Percentiles rank a stretch among this genome's conserved stretches.
Evolutionary conservation across 805 yeast species (phyloP).

Genomic region (Metschnikowia peoriensis): DNA sequence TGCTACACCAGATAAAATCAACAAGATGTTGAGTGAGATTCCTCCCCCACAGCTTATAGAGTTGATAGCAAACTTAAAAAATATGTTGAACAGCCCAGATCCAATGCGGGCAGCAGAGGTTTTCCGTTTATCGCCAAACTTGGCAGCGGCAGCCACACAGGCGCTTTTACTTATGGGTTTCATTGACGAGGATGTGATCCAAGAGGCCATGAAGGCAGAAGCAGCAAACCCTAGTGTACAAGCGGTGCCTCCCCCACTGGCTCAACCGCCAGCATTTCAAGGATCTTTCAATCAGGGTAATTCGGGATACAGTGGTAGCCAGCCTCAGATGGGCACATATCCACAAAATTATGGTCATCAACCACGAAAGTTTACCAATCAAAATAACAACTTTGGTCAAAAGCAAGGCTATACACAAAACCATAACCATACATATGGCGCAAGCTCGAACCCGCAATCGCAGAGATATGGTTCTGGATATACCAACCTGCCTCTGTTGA

Average conservation of each 20-base stretch:
- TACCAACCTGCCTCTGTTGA: conserved; percentile 6
- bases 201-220: conserved; percentile 46
- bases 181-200: conserved; percentile 66
- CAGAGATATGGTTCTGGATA: conserved; percentile 1
- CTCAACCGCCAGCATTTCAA: conserved; percentile 3
- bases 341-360: conserved; percentile 8
- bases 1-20: conserved; percentile 54
- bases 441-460: background rate
- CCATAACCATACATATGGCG: conserved; percentile 4
- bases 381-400: conserved; percentile 5
- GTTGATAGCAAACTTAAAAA: conserved; percentile 63
- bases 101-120: conserved; percentile 52
- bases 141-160: conserved; percentile 70
- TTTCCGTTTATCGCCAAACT: conserved; percentile 50
- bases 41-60: conserved; percentile 74
- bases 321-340: background rate
- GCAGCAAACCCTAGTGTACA: conserved; percentile 9
- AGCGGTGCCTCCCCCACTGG: conserved; percentile 19
- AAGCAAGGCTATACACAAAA: conserved; percentile 15
- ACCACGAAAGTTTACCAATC: background rate
- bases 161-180: conserved; percentile 76
- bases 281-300: conserved; percentile 1
- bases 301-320: background rate
- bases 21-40: conserved; percentile 57
- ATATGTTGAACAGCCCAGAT: conserved; percentile 50